phyloP scores from a whole-genome alignment of 2,329 filamentous ascomycete species.

The Microdochium paspali region DNA sequence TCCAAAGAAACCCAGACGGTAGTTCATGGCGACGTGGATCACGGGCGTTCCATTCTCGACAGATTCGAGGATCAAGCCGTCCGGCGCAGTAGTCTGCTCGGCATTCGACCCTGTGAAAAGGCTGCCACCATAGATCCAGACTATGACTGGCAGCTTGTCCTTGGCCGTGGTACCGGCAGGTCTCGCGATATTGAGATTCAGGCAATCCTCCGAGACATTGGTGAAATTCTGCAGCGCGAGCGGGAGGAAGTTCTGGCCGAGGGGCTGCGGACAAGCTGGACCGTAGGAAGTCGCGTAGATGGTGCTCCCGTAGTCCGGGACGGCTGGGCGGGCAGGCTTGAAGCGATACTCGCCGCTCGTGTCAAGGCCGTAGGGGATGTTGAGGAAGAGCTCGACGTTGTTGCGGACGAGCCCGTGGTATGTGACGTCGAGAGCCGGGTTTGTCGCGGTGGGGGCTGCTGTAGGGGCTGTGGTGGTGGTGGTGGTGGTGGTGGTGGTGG shows the following conservation, averaged over 20 bases:
- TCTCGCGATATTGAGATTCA: slow-evolving; percentile 24
- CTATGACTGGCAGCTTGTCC: slow-evolving; percentile 24
- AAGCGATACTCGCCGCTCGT: slow-evolving; percentile 37
- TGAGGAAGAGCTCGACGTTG: slow-evolving; percentile 29
- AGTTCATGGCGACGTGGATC: slow-evolving; percentile 25
- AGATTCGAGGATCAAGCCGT: slow-evolving; percentile 33
- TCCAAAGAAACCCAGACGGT: slow-evolving; percentile 20
- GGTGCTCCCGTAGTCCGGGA: slow-evolving; percentile 6
- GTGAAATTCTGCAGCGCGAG: slow-evolving; percentile 8
- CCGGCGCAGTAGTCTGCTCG: slow-evolving; percentile 26
- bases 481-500: no score
- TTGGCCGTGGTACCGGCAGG: slow-evolving; percentile 14
- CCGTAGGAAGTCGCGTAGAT: slow-evolving; percentile 14
- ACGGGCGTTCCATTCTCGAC: slow-evolving; percentile 27
- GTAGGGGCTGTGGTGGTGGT: no score
- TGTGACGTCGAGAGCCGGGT: neutral
- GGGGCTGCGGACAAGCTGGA: slow-evolving; percentile 7
- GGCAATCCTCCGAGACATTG: slow-evolving; percentile 23
- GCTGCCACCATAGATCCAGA: slow-evolving; percentile 22
- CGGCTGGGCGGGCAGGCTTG: slow-evolving; percentile 16
- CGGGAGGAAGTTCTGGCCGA: neutral
- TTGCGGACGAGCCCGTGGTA: neutral
- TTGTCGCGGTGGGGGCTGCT: no score
- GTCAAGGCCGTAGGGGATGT: slow-evolving; percentile 37
- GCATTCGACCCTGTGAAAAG: slow-evolving; percentile 20